phyloP scores from a whole-genome alignment of 2,329 filamentous ascomycete species.

The Leptographium flavum region DNA sequence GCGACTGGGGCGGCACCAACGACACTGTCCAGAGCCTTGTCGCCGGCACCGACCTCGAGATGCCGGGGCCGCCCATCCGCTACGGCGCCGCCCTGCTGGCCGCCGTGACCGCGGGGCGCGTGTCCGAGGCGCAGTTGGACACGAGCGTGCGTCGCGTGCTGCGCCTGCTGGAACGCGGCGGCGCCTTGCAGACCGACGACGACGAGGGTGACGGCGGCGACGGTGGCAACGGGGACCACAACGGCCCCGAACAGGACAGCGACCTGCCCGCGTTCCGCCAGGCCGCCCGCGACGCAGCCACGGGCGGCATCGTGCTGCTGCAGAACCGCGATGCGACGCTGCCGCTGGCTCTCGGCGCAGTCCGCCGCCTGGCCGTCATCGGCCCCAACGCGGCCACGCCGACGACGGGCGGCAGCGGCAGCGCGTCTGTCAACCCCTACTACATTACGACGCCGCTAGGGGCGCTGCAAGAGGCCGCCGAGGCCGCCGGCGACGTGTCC shows the following conservation, averaged over 20 bases:
- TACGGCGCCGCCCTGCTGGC: slow-evolving; percentile 9
- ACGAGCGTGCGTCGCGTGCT: slow-evolving; percentile 13
- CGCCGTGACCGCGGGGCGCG: slow-evolving; percentile 2
- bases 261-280: slow-evolving; percentile 10
- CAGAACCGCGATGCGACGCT: slow-evolving; percentile 40
- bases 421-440: slow-evolving; percentile 45
- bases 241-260: background rate
- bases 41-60: slow-evolving; percentile 16
- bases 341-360: slow-evolving; percentile 26
- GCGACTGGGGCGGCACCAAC: slow-evolving; percentile 18
- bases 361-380: slow-evolving; percentile 32
- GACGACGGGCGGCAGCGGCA: slow-evolving; percentile 50
- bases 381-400: slow-evolving; percentile 43
- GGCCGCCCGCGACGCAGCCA: slow-evolving; percentile 10
- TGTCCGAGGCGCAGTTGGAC: slow-evolving; percentile 14
- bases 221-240: background rate
- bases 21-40: slow-evolving; percentile 11
- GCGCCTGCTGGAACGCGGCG: background rate
- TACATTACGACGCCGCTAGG: slow-evolving; percentile 60
- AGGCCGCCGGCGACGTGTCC: slow-evolving; percentile 13
- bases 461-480: slow-evolving; percentile 43
- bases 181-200: background rate
- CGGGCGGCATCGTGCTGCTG: slow-evolving; percentile 12
- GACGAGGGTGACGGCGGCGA: slow-evolving; percentile 4
- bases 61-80: slow-evolving; percentile 17